Evolutionary conservation across 257 asterid species (phyloP), one percentile per base, ranked within the genome.

Genomic region (Prunella vulgaris): DNA sequence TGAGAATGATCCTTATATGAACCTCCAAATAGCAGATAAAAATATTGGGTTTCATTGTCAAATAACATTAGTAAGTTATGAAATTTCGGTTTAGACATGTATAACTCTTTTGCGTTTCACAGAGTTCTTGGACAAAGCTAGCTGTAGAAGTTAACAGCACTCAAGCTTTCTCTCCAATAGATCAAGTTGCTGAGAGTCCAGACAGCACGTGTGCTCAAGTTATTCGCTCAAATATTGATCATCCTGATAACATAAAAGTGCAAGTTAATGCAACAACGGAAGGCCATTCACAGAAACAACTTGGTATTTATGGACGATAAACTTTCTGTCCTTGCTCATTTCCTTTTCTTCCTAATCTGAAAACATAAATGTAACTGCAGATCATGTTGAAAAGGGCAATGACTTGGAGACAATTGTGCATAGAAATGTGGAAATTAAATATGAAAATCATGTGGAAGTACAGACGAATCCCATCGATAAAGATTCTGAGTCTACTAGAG

Each of bases 111-210:
- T 56, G 15, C 64, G 60, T 78, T 78, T 37, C 71, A 38, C 89
- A 90, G 97, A 88, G 86, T 77, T 88, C 93, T 48, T 90, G 96
- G 97, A 86, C 90, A 42, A 88, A 90, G 73, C 90, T 85, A 72
- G 95, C 84, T 72, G 83, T 77, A 64, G 90, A 85, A 75, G 81
- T 77, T 77, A 90, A 84, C 52, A 78, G 87, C 86, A 78, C 89
- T 73, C 84, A 74, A 82, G 80, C 79, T 77, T 63, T 70, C 54
- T 82, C 88, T 71, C 88, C 89, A 71, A 46, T 67, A 70, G 76
- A 83, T 78, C 87, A 80, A 70, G 81, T 71, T 42, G 81, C 81
- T 62, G 90, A 84, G 78, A 65, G 77, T 63, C 85, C 79, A 60
- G 93, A 81, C 60, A 85, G 92, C 76, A 81, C 83, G 8, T 82